Percentiles rank a stretch among this genome's conserved stretches.
Conservation (phyloP, 768 basidiomycete species). For the Russula emetica region DNA sequence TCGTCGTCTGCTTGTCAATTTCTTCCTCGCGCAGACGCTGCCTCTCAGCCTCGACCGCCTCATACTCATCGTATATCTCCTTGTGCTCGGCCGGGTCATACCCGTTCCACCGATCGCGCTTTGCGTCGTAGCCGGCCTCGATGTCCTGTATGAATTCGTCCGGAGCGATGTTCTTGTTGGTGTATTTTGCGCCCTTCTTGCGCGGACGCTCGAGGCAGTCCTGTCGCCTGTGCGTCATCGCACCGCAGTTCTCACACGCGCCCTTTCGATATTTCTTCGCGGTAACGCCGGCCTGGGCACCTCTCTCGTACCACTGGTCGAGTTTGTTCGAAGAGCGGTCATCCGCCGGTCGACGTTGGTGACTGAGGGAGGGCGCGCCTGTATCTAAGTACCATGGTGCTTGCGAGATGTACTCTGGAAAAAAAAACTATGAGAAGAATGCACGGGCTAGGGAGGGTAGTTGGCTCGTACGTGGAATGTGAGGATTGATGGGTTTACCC, state of each 20-base stretch:
- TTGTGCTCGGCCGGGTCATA: slow-evolving; percentile 89
- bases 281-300: slow-evolving; percentile 77
- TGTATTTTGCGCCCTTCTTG: slow-evolving; percentile 92
- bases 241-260: slow-evolving; percentile 98
- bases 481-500: slow-evolving; percentile 94
- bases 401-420: slow-evolving; percentile 91
- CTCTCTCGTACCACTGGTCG: slow-evolving; percentile 90
- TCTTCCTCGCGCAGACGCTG: slow-evolving; percentile 92
- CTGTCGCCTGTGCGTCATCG: slow-evolving; percentile 84
- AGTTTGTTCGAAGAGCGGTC: slow-evolving; percentile 65
- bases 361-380: slow-evolving; percentile 87
- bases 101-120: slow-evolving; percentile 98
- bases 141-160: slow-evolving; percentile 89
- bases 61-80: slow-evolving; percentile 88
- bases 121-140: slow-evolving; percentile 77
- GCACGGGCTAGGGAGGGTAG: neutral
- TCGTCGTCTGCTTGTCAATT: slow-evolving; percentile 95
- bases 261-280: slow-evolving; percentile 97
- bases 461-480: slow-evolving; percentile 84
- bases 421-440: neutral
- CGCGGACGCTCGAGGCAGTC: slow-evolving; percentile 97
- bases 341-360: slow-evolving; percentile 71
- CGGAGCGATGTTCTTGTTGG: slow-evolving; percentile 81
- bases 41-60: slow-evolving; percentile 84
- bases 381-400: slow-evolving; percentile 99